Conservation (phyloP, 2,329 filamentous ascomycete genomes). For the Pseudocercospora fuligena region DNA sequence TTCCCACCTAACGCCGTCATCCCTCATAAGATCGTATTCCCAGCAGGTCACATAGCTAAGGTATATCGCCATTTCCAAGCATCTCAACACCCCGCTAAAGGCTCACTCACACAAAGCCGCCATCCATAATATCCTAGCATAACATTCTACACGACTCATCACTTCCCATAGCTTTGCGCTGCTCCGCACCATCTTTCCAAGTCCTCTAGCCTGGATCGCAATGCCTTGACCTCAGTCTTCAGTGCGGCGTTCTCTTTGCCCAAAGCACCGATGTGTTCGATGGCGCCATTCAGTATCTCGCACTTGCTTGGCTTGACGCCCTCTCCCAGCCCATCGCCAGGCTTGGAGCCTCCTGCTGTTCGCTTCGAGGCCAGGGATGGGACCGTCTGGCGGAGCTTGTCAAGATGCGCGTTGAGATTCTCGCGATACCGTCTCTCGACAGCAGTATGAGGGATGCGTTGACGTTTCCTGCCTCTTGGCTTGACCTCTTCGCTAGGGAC, state of each 20-base stretch:
- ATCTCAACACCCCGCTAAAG: not conserved
- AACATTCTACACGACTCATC: not conserved
- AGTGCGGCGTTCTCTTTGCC: conserved; percentile 36
- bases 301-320: conserved; percentile 45
- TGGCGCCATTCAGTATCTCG: conserved; percentile 42
- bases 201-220: conserved; percentile 36
- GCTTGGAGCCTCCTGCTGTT: conserved; percentile 23
- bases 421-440: conserved; percentile 44
- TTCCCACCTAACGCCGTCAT: not conserved
- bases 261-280: conserved; percentile 40
- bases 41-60: not conserved
- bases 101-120: not conserved
- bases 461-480: conserved; percentile 38
- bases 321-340: conserved; percentile 28
- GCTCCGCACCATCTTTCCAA: conserved; percentile 34
- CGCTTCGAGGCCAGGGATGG: conserved; percentile 36
- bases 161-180: conserved; percentile 18
- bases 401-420: conserved; percentile 44
- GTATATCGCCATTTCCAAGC: not conserved
- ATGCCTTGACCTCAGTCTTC: conserved; percentile 34
- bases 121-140: not conserved
- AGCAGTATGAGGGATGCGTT: conserved; percentile 44
- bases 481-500: conserved; percentile 28
- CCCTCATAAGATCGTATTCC: not conserved
- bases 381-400: conserved; percentile 40